Percentiles rank a stretch among this genome's conserved stretches.
These are phyloP conservation scores for Pseudisothecium myosuroides DNA, from an alignment of 225 moss, liverwort and hornwort genomes.

Conservation along the genomic window DNA sequence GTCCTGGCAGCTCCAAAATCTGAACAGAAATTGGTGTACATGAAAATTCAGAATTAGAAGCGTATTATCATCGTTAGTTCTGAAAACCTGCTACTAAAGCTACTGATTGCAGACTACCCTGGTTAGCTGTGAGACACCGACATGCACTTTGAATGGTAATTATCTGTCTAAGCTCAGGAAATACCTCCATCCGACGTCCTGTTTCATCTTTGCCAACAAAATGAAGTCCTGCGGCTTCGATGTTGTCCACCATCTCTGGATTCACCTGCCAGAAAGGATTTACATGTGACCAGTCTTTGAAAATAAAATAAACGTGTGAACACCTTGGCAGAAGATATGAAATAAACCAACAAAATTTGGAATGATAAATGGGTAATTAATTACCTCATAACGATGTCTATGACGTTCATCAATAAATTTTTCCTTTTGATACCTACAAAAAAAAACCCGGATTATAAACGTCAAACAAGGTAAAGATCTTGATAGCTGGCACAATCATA, in stretches of 20 bases:
- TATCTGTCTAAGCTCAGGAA: background rate
- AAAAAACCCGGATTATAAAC: background rate
- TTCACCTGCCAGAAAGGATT: constrained; percentile 53
- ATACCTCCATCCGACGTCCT: constrained; percentile 91
- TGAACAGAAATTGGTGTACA: constrained; percentile 2
- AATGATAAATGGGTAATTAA: background rate
- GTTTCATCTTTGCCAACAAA: constrained; percentile 95
- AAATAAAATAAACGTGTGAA: background rate
- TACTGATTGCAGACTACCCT: background rate
- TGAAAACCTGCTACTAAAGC: background rate
- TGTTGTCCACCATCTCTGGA: constrained; percentile 76
- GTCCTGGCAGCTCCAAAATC: constrained; percentile 77
- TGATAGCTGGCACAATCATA: background rate
- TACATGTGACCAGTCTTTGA: background rate
- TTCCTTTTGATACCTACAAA: constrained; percentile 53
- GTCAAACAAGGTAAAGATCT: background rate
- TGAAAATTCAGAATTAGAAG: background rate
- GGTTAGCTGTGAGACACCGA: background rate
- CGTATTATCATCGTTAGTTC: background rate
- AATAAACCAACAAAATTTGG: background rate
- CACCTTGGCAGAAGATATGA: background rate
- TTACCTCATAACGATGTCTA: constrained; percentile 85
- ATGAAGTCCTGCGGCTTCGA: constrained; percentile 70
- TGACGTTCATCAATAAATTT: constrained; percentile 74
- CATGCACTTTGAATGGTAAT: background rate